phyloP scores from a whole-genome alignment of 2,329 filamentous ascomycete species.

The Nemania sp. region DNA sequence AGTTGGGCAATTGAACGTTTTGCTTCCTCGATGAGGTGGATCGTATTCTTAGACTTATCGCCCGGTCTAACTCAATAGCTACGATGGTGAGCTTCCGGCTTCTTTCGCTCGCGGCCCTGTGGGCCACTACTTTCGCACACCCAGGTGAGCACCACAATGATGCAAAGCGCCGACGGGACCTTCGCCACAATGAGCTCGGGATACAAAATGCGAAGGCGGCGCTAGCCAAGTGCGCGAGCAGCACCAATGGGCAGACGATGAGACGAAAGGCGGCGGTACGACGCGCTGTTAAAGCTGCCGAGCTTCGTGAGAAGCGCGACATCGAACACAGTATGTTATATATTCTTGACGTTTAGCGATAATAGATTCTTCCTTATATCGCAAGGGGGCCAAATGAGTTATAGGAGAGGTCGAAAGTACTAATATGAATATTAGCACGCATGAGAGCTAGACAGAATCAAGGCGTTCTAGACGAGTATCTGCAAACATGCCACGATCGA shows the following conservation, averaged over 20 bases:
- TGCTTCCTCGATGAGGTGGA: not conserved
- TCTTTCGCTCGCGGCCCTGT: slow-evolving; percentile 30
- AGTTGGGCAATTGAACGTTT: slow-evolving; percentile 1
- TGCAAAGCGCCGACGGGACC: slow-evolving; percentile 45
- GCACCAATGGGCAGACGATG: slow-evolving; percentile 51
- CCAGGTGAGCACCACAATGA: slow-evolving; percentile 53
- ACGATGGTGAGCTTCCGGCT: slow-evolving; percentile 33
- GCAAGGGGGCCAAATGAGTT: no score
- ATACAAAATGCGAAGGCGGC: slow-evolving; percentile 51
- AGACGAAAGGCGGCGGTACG: slow-evolving; percentile 52
- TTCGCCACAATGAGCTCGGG: slow-evolving; percentile 50
- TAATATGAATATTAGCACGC: slow-evolving; percentile 33
- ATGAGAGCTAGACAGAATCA: slow-evolving; percentile 42
- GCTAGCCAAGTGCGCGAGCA: slow-evolving; percentile 51
- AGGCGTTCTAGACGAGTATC: slow-evolving; percentile 37
- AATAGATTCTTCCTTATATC: not conserved
- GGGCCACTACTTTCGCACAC: slow-evolving; percentile 49
- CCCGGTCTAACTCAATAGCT: not conserved
- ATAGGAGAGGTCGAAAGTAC: not conserved
- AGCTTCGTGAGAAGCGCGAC: slow-evolving; percentile 52
- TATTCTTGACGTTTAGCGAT: no score
- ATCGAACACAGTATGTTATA: slow-evolving; percentile 41
- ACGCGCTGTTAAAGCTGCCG: slow-evolving; percentile 51
- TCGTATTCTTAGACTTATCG: not conserved
- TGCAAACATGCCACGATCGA: slow-evolving; percentile 42